Base-by-base conservation (phyloP, 2,329 filamentous ascomycete genomes). In the Xylaria sp. region DNA sequence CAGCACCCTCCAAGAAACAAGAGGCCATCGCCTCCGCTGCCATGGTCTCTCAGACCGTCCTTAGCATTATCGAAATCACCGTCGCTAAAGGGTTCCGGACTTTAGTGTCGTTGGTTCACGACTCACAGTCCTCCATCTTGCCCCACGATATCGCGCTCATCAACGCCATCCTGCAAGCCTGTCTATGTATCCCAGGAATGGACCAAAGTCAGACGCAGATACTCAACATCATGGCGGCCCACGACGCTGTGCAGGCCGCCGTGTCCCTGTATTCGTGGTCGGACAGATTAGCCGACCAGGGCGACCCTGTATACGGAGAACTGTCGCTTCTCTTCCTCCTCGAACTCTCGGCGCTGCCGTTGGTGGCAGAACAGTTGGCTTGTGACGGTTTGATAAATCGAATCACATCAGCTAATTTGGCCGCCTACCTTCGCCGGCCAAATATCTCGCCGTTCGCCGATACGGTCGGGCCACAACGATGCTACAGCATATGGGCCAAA, bases 221-320 rank as follows among this genome's bases (percentile, higher is more conserved):
- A 37, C 79, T 91, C 48, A 83, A 86, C 66, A 86, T 87, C 61
- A 79, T 91, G 77, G 78, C 83, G 1, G 83, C 84, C 43, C 86
- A 92, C 68, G 86, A 89, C 59, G 87, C 88, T 1, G 81, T 91
- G 42, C 89, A 93, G 65, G 89, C 92, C 56, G 92, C 92, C 0
- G 87, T 88, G 5, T 91, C 90, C 29, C 81, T 99, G 4, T 97
- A 93, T 73, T 96, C 92, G 0, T 99, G 94, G 94, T 85, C 93
- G 3, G 92, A 97, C 71, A 86, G 88, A 61, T 80, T 97, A 20
- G 83, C 88, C 0, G 81, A 88, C 34, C 83, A 88, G 52, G 85
- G 87, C 22, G 93, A 97, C 68, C 93, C 94, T 0, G 79, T 97
- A 24, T 97, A 97, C 71, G 94, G 92, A 60, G 92, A 97, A 69